phyloP scores from a whole-genome alignment of 345 rosid species.

The Anacardium occidentale region DNA sequence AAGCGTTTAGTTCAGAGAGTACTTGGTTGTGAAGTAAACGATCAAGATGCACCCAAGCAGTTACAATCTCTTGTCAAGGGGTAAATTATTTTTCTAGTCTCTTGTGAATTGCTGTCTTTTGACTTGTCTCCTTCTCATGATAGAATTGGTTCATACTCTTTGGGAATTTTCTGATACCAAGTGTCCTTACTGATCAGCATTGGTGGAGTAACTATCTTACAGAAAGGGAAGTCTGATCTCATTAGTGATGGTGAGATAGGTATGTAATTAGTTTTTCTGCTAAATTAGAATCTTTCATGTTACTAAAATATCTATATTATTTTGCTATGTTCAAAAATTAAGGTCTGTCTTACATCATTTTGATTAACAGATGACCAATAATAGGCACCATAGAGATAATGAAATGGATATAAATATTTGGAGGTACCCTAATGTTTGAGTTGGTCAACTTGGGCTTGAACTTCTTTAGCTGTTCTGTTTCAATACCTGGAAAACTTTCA shows the following conservation, averaged over 20 bases:
- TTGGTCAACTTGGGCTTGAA: neutral
- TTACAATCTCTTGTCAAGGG: conserved; percentile 63
- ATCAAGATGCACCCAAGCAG: conserved; percentile 53
- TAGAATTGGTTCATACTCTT: neutral
- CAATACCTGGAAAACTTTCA: neutral
- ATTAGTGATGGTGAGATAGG: conserved; percentile 76
- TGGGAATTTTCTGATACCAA: conserved; percentile 15
- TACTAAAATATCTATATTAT: neutral
- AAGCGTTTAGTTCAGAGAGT: conserved; percentile 84
- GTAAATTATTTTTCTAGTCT: conserved; percentile 36
- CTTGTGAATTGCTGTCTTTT: neutral
- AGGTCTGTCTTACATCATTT: neutral
- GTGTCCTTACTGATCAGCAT: conserved; percentile 47
- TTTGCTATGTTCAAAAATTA: conserved; percentile 4
- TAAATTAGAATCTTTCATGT: neutral
- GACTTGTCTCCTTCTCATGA: neutral
- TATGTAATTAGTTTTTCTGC: conserved; percentile 25
- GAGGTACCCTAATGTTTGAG: neutral
- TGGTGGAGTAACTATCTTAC: conserved; percentile 79
- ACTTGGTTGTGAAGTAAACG: conserved; percentile 62
- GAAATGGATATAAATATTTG: neutral
- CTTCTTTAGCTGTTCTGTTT: neutral
- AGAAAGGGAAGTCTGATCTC: conserved; percentile 86
- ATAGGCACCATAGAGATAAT: neutral
- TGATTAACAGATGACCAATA: neutral